A percentile compares a stretch with the other conserved stretches of the same genome.
Evolutionary conservation across 805 yeast genomes (phyloP).

Genomic region (Schwanniomyces vanrijiae): DNA sequence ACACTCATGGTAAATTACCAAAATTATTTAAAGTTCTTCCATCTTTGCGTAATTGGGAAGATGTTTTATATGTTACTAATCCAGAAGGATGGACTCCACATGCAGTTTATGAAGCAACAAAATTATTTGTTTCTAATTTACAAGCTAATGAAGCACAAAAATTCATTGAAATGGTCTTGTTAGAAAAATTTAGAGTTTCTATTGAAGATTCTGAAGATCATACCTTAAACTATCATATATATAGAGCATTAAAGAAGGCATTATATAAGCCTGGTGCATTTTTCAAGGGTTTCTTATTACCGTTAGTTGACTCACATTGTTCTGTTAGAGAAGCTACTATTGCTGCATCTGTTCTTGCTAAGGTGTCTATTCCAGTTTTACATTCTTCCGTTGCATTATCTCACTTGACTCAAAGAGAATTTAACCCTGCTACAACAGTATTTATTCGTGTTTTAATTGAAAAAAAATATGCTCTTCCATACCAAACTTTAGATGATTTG

Average conservation of each 20-base stretch:
- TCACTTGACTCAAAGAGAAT: conserved; percentile 76
- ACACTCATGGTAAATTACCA: conserved; percentile 96
- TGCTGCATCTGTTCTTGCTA: conserved; percentile 86
- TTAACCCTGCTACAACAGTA: conserved; percentile 84
- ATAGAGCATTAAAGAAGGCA: conserved; percentile 88
- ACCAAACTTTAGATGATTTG: conserved; percentile 90
- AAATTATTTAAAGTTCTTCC: conserved; percentile 95
- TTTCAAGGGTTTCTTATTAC: conserved; percentile 93
- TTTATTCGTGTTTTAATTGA: conserved; percentile 88
- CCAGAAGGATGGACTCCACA: conserved; percentile 96
- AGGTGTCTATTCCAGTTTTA: conserved; percentile 88
- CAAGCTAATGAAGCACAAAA: conserved; percentile 85
- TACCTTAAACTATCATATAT: conserved; percentile 85
- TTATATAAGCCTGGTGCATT: conserved; percentile 97
- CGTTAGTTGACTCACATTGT: conserved; percentile 85
- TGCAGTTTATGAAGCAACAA: conserved; percentile 92
- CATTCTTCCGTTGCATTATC: conserved; percentile 96
- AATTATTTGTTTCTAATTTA: conserved; percentile 87
- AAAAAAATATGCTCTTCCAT: conserved; percentile 94
- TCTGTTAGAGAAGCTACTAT: conserved; percentile 92
- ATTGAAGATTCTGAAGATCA: conserved; percentile 76
- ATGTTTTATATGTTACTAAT: conserved; percentile 85
- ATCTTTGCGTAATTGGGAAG: conserved; percentile 92
- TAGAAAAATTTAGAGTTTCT: conserved; percentile 69
- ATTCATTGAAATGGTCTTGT: conserved; percentile 65